These are phyloP conservation scores for Orbilia brochopaga DNA, from an alignment of 2,329 filamentous ascomycete species.

Conservation along the genomic window DNA sequence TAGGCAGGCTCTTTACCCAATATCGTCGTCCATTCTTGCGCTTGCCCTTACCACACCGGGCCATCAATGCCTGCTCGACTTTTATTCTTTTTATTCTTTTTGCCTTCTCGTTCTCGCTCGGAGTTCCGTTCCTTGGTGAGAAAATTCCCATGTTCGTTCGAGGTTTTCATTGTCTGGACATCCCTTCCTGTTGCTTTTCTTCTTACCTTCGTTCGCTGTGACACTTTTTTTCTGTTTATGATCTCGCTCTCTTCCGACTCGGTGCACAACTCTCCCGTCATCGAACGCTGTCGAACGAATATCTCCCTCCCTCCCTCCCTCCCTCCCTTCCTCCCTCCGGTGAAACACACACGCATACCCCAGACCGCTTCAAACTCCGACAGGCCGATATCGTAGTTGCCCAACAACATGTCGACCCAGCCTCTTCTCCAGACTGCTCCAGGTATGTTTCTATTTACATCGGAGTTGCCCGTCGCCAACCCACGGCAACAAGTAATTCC, in stretches of 20 bases:
- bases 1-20: conserved; percentile 1
- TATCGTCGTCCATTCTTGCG: conserved; percentile 16
- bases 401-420: conserved; percentile 82
- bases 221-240: background rate
- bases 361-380: no score
- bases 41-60: conserved; percentile 20
- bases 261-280: conserved; percentile 2
- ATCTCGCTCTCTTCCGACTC: background rate
- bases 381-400: no score
- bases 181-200: background rate
- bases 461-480: conserved; percentile 8
- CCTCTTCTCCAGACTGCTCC: conserved; percentile 93
- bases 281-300: background rate
- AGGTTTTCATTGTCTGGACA: no score
- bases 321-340: background rate
- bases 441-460: conserved; percentile 35
- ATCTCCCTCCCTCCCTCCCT: conserved; percentile 2
- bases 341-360: no score
- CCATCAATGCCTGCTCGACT: background rate
- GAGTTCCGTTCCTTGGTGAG: conserved; percentile 6
- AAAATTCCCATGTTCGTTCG: conserved; percentile 12
- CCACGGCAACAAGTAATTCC: background rate
- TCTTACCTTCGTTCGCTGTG: background rate
- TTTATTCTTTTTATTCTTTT: background rate
- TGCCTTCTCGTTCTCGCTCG: background rate